Conservation (phyloP, 371 early-diverging fungal genomes). For the Phascolomyces articulosus region DNA sequence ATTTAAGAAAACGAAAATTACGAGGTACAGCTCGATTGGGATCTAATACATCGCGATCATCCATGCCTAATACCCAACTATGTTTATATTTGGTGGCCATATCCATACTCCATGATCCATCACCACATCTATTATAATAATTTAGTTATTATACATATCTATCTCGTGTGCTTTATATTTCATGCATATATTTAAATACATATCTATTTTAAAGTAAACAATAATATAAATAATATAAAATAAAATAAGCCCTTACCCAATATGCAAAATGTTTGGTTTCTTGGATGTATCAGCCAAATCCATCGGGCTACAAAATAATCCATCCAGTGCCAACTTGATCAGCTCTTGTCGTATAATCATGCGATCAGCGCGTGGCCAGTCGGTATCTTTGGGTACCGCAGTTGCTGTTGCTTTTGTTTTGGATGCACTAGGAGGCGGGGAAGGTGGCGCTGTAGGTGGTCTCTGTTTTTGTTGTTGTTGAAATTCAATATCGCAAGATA, state of each 20-base stretch:
- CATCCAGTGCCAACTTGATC: slow-evolving; percentile 24
- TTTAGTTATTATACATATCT: neutral
- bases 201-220: too few species aligned
- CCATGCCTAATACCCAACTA: slow-evolving; percentile 18
- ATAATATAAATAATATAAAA: too few species aligned
- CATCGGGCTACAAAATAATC: slow-evolving; percentile 20
- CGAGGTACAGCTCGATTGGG: slow-evolving; percentile 5
- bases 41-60: slow-evolving; percentile 15
- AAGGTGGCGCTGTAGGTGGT: slow-evolving; percentile 20
- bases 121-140: slow-evolving; percentile 13
- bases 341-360: slow-evolving; percentile 27
- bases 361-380: slow-evolving; percentile 22
- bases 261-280: slow-evolving; percentile 15
- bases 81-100: slow-evolving; percentile 19
- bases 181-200: too few species aligned
- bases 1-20: slow-evolving; percentile 34
- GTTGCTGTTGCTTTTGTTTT: neutral
- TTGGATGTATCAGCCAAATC: slow-evolving; percentile 10
- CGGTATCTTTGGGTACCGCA: slow-evolving; percentile 6
- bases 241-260: slow-evolving; percentile 12
- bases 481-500: slow-evolving; percentile 9
- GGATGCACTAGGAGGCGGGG: slow-evolving; percentile 20
- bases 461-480: neutral
- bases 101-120: slow-evolving; percentile 24
- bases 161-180: too few species aligned